Percentiles rank a stretch among this genome's conserved stretches.
Evolutionary conservation across 2,329 filamentous ascomycete species (phyloP).

Genomic region (Pleurostoma richardsiae): DNA sequence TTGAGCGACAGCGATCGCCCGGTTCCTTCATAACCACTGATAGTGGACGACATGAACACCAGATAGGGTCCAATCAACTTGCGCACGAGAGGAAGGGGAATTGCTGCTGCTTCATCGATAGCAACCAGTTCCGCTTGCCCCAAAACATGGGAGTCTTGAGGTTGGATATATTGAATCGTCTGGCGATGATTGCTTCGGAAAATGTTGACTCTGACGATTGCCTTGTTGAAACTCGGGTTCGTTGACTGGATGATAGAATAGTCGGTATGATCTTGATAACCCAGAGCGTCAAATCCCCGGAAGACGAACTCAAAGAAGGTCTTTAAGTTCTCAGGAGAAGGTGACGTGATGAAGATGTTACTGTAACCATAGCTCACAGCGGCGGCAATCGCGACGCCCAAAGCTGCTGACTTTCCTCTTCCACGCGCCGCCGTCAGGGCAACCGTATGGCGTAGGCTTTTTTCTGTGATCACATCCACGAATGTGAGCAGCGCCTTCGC

Average conservation of each 20-base stretch:
- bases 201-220: constrained; percentile 93
- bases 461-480: constrained; percentile 92
- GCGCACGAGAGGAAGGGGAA: constrained; percentile 84
- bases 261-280: constrained; percentile 91
- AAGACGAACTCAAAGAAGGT: constrained; percentile 98
- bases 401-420: constrained; percentile 91
- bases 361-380: constrained; percentile 95
- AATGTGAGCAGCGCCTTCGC: constrained; percentile 96
- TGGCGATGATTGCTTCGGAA: constrained; percentile 84
- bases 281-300: constrained; percentile 93
- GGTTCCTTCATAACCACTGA: constrained; percentile 97
- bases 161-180: constrained; percentile 97
- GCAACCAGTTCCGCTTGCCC: constrained; percentile 94
- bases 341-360: constrained; percentile 98
- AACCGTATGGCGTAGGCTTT: constrained; percentile 90
- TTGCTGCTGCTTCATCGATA: constrained; percentile 96
- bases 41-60: constrained; percentile 98
- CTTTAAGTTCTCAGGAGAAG: constrained; percentile 96
- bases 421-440: constrained; percentile 90
- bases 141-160: constrained; percentile 89
- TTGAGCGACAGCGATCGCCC: constrained; percentile 92
- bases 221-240: constrained; percentile 98
- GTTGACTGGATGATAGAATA: constrained; percentile 98
- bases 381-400: constrained; percentile 90
- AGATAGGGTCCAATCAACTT: constrained; percentile 96